Conservation (phyloP, 768 basidiomycete genomes). For the Daedaleopsis sinensis region DNA sequence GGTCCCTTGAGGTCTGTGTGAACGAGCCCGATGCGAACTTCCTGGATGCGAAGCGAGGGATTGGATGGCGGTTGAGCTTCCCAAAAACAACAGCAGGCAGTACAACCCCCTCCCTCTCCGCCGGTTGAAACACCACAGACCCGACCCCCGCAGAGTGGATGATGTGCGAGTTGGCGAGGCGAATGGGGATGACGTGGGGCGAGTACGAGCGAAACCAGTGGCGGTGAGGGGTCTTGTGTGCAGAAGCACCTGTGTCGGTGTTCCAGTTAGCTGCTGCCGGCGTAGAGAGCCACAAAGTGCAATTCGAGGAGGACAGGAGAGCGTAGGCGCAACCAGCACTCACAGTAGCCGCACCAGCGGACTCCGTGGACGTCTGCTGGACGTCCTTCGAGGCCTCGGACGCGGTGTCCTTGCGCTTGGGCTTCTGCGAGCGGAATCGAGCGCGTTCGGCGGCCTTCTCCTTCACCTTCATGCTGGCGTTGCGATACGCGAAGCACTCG, state of each 20-base stretch:
- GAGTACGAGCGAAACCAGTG: conserved; percentile 6
- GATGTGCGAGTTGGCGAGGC: conserved; percentile 2
- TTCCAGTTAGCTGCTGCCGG: conserved; percentile 12
- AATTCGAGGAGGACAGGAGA: conserved; percentile 5
- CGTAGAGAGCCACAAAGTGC: conserved; percentile 3
- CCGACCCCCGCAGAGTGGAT: not conserved
- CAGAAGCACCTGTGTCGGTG: conserved; percentile 17
- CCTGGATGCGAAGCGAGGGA: conserved; percentile 15
- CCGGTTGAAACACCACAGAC: conserved; percentile 24
- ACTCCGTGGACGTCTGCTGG: too few species aligned
- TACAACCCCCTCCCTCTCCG: conserved; percentile 1
- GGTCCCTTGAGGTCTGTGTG: conserved; percentile 5
- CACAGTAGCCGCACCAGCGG: too few species aligned
- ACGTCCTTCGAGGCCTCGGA: too few species aligned
- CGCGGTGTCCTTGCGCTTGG: too few species aligned
- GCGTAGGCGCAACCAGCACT: conserved; percentile 9
- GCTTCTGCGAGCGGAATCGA: too few species aligned
- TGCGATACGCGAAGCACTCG: too few species aligned
- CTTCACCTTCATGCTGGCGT: too few species aligned
- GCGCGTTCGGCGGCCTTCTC: too few species aligned
- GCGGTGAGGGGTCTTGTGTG: conserved; percentile 16
- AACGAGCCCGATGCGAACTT: not conserved
- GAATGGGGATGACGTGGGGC: not conserved
- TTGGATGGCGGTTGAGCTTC: conserved; percentile 23
- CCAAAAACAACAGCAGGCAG: conserved; percentile 18